Base-by-base conservation (phyloP, 2,329 filamentous ascomycete genomes). In the Plectosphaerella sp. region DNA sequence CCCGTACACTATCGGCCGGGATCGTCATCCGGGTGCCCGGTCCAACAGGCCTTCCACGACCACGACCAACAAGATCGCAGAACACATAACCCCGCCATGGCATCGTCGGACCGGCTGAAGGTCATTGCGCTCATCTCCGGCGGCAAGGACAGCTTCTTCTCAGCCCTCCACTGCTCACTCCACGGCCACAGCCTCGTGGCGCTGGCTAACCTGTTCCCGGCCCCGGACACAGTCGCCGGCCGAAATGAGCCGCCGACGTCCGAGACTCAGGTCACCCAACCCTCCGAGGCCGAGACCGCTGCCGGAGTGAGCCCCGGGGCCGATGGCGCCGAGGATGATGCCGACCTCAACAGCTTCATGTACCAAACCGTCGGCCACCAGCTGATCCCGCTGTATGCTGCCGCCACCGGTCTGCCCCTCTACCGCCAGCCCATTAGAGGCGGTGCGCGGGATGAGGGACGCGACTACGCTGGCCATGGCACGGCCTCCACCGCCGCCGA, bases 121-220 rank as follows among this genome's bases (percentile, higher is more conserved):
- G 91, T 97, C 57, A 92, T 99, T 61, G 93, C 90, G 48, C 78
- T 99, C 56, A 87, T 99, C 58, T 99, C 94, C 18, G 94, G 94
- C 54, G 94, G 94, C 59, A 99, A 99, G 73, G 94, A 99, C 74
- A 97, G 93, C 58, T 87, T 99, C 69, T 97, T 89, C 74, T 93
- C 90, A 18, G 80, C 96, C 59, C 80, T 97, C 53, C 94, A 99
- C 74, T 97, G 92, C 70, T 77, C 91, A 58, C 83, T 84, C 54
- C 89, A 96, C 67, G 91, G 90, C 22, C 93, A 97, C 70, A 80
- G 80, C 57, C 76, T 99, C 46, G 82, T 97, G 48, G 94, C 94
- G 8, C 76, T 99, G 47, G 94, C 90, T 48, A 99, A 99, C 69
- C 76, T 99, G 51, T 81, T 92, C 65, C 93, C 91, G 15, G 60